Conservation (phyloP, 176 grass and related monocot genomes). For the Aechmea fasciata region DNA sequence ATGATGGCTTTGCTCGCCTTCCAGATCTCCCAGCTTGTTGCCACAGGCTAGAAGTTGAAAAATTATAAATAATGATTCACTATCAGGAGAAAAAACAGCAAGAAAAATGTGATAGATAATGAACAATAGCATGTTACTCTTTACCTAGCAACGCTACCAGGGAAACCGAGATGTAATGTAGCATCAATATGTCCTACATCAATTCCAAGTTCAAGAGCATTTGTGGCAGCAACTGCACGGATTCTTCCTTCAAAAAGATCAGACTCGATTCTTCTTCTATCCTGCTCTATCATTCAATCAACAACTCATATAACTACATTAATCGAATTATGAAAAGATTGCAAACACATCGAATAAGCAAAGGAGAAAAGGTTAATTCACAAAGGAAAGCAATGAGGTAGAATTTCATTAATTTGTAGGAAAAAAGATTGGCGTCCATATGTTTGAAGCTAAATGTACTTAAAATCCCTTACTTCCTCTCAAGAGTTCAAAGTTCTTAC, state of each 20-base stretch:
- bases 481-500: too few relatives aligned
- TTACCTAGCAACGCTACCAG: slow-evolving; percentile 86
- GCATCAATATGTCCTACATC: slow-evolving; percentile 94
- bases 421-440: not conserved
- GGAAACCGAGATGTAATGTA: slow-evolving; percentile 98
- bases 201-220: slow-evolving; percentile 94
- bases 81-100: not conserved
- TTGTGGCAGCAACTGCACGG: slow-evolving; percentile 76
- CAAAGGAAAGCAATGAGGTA: not conserved
- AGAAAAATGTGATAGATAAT: not conserved
- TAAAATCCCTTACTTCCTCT: too few relatives aligned
- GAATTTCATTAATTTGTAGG: not conserved
- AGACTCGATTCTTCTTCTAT: slow-evolving; percentile 91
- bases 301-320: not conserved
- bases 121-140: slow-evolving; percentile 6
- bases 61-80: not conserved
- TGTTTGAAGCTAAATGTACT: not conserved
- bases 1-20: slow-evolving; percentile 73
- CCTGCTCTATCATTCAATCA: slow-evolving; percentile 34
- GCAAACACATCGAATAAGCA: not conserved
- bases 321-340: not conserved
- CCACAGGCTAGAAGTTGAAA: slow-evolving; percentile 70
- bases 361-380: not conserved
- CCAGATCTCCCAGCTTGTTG: slow-evolving; percentile 94
- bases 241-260: slow-evolving; percentile 76